A percentile compares a stretch with the other conserved stretches of the same genome.
phyloP scores from a whole-genome alignment of 2,329 filamentous ascomycete species.

The Fusarium sp. region DNA sequence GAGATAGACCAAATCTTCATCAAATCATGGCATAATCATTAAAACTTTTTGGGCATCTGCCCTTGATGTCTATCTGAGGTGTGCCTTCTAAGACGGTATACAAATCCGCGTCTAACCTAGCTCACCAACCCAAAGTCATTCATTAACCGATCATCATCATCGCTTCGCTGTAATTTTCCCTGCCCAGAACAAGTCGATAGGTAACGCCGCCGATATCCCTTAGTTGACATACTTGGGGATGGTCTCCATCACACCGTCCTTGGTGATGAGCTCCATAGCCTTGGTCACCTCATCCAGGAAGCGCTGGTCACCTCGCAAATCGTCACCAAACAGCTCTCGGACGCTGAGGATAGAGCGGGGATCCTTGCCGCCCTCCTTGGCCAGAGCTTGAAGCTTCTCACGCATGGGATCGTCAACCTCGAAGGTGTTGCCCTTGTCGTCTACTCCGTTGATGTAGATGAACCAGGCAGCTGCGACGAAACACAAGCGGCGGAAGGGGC shows the following conservation, averaged over 20 bases:
- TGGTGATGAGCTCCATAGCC: slow-evolving; percentile 60
- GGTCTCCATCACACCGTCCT: slow-evolving; percentile 62
- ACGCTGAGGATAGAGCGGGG: slow-evolving; percentile 59
- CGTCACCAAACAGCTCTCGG: slow-evolving; percentile 62
- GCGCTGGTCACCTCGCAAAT: slow-evolving; percentile 60
- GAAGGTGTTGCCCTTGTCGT: slow-evolving; percentile 58
- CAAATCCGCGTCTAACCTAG: background rate
- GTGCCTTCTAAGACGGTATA: slow-evolving; percentile 1
- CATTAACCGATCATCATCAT: slow-evolving; percentile 21
- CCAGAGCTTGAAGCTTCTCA: slow-evolving; percentile 60
- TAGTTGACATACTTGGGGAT: slow-evolving; percentile 60
- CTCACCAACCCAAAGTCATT: slow-evolving; percentile 20
- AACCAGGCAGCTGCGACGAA: slow-evolving; percentile 64
- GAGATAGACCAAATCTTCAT: background rate
- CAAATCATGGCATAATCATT: slow-evolving; percentile 31
- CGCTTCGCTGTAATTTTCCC: slow-evolving; percentile 22
- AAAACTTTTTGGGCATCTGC: slow-evolving; percentile 30
- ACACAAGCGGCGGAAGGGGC: slow-evolving; percentile 60
- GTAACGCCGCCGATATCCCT: background rate
- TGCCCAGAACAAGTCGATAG: background rate
- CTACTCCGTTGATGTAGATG: slow-evolving; percentile 62
- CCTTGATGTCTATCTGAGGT: slow-evolving; percentile 27
- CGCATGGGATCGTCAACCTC: slow-evolving; percentile 61
- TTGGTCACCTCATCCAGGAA: slow-evolving; percentile 60
- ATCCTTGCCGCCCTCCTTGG: slow-evolving; percentile 56